Evolutionary conservation across 140 eudicot species (phyloP), one percentile per base, ranked within the genome.

Genomic region (Erigeron philadelphicus): DNA sequence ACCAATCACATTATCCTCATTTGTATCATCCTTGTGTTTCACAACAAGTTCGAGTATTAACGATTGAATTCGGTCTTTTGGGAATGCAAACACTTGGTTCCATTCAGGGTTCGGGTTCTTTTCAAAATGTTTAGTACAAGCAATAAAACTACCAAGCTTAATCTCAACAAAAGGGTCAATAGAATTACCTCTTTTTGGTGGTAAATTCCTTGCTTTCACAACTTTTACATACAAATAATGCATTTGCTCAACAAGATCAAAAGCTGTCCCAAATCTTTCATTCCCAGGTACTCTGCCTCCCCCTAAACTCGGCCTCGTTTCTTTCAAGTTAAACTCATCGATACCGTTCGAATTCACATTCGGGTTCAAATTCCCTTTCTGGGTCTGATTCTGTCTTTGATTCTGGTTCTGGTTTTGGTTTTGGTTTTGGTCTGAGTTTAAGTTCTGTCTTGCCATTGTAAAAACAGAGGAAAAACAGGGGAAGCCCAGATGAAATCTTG

Each of bases 181-280:
- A 1, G 54, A 23, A 61, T 80, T 61, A 25, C 75, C 79, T 70
- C 11, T 49, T 57, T 67, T 78, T 55, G 78, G 40, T 4, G 71
- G 72, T 58, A 87, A 67, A 56, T 68, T 74, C 69, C 73, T 81
- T 9, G 87, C 87, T 65, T 84, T 87, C 11, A 87, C 87, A 13
- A 87, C 75, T 64, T 81, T 61, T 7, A 81, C 57, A 18, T 79
- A 87, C 17, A 87, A 71, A 71, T 81, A 87, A 54, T 84, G 83
- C 95, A 87, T 87, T 68, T 81, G 87, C 68, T 84, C 89, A 25
- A 87, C 89, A 11, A 87, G 79, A 61, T 87, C 87, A 74, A 87
- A 87, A 40, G 90, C 83, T 17, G 86, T 81, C 46, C 86, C 86
- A 3, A 72, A 68, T 40, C 86, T 78, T 46, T 83, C 87, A 45